Evolutionary conservation across 208 protist genomes (phyloP).

Genomic region (Acanthamoeba triangularis): DNA sequence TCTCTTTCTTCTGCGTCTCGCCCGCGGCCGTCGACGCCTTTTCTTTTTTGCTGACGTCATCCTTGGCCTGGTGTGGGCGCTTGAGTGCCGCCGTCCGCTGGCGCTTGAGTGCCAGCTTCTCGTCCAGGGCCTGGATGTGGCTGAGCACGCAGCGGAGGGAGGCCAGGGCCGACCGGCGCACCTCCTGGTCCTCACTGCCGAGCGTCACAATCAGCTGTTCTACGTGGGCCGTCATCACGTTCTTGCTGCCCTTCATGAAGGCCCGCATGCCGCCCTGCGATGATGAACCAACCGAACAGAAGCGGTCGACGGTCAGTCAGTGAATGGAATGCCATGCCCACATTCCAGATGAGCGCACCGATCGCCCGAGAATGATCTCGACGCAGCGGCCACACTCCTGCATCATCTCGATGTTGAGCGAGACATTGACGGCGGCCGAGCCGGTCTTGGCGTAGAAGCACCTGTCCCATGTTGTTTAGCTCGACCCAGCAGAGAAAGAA

Average conservation of each 20-base stretch:
- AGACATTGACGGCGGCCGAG: background rate
- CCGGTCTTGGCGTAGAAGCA: background rate
- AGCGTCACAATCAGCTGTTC: conserved; percentile 46
- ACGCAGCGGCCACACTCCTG: background rate
- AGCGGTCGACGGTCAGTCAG: no score
- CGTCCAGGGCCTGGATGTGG: background rate
- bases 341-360: background rate
- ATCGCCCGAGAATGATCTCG: background rate
- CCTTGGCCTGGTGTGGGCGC: no score
- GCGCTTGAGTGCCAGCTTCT: background rate
- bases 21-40: background rate
- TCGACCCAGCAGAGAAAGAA: background rate
- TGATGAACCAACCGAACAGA: background rate
- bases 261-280: background rate
- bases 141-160: background rate
- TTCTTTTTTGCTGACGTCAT: no score
- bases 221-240: background rate
- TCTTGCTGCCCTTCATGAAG: conserved; percentile 37
- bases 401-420: background rate
- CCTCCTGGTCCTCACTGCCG: conserved; percentile 29
- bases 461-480: background rate
- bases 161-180: background rate
- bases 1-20: no score
- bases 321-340: background rate
- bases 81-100: background rate